These are phyloP conservation scores for Pulveroboletus sp. DNA, from an alignment of 768 basidiomycete species.

Conservation along the genomic window DNA sequence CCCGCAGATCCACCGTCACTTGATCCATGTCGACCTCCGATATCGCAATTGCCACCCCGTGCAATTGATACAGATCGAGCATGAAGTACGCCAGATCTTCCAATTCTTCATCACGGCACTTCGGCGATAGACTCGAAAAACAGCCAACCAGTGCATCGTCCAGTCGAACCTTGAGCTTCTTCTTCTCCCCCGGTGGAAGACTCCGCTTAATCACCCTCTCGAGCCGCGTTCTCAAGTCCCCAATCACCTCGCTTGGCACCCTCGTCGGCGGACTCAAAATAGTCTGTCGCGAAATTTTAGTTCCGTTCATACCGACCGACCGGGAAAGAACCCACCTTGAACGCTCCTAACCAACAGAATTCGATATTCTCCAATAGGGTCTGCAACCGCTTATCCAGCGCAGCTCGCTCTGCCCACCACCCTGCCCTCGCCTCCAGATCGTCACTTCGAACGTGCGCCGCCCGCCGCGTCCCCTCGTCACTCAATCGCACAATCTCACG, in stretches of 20 bases:
- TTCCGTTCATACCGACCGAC: background rate
- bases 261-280: constrained; percentile 53
- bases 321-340: constrained; percentile 67
- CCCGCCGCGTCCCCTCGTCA: constrained; percentile 71
- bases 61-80: constrained; percentile 91
- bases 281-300: constrained; percentile 41
- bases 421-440: constrained; percentile 59
- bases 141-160: constrained; percentile 80
- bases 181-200: constrained; percentile 58
- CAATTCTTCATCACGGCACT: constrained; percentile 88
- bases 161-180: constrained; percentile 54
- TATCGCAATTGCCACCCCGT: constrained; percentile 83
- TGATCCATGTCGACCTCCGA: constrained; percentile 92
- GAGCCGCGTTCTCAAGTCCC: constrained; percentile 61
- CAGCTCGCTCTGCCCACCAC: constrained; percentile 86
- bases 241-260: constrained; percentile 44
- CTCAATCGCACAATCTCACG: constrained; percentile 76
- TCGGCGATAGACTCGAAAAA: constrained; percentile 79
- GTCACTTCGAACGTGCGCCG: constrained; percentile 66
- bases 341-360: constrained; percentile 95
- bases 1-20: constrained; percentile 81
- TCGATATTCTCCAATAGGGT: constrained; percentile 83
- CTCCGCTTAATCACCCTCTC: constrained; percentile 74
- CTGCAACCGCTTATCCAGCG: constrained; percentile 74
- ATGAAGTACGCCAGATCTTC: constrained; percentile 95